Percentiles rank a stretch among this genome's conserved stretches.
phyloP scores from a whole-genome alignment of 1,139 yeast species.

The Groenewaldozyma auringiensis region DNA sequence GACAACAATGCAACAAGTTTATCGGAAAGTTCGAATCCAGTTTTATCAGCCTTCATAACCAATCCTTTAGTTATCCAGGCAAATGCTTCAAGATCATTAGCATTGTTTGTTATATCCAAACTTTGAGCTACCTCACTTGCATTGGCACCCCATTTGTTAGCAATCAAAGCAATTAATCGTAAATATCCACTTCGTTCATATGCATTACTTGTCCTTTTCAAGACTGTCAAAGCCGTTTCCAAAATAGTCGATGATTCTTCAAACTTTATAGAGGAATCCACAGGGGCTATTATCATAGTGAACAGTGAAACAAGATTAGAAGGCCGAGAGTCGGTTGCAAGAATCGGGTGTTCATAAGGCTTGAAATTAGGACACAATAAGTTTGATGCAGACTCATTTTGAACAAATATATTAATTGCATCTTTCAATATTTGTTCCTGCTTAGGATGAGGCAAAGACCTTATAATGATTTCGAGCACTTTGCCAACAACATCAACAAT shows the following conservation, averaged over 20 bases:
- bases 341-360: conserved; percentile 4
- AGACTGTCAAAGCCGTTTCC: conserved; percentile 20
- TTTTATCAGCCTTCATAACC: conserved; percentile 47
- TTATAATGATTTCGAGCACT: conserved; percentile 11
- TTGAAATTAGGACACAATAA: background rate
- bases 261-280: conserved; percentile 10
- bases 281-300: conserved; percentile 23
- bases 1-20: conserved; percentile 34
- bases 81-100: conserved; percentile 43
- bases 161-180: conserved; percentile 48
- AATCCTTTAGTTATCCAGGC: conserved; percentile 72
- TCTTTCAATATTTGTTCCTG: conserved; percentile 17
- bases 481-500: conserved; percentile 16
- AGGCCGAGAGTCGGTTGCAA: conserved; percentile 22
- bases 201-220: conserved; percentile 19
- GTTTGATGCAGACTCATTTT: conserved; percentile 9
- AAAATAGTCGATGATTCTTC: conserved; percentile 18
- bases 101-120: background rate
- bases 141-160: conserved; percentile 44
- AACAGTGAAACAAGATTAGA: conserved; percentile 42
- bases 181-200: conserved; percentile 49
- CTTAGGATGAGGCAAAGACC: conserved; percentile 11
- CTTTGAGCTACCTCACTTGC: background rate
- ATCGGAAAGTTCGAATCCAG: conserved; percentile 38
- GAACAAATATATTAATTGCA: conserved; percentile 18